phyloP scores from a whole-genome alignment of 345 rosid species.

The Moricandia arvensis region DNA sequence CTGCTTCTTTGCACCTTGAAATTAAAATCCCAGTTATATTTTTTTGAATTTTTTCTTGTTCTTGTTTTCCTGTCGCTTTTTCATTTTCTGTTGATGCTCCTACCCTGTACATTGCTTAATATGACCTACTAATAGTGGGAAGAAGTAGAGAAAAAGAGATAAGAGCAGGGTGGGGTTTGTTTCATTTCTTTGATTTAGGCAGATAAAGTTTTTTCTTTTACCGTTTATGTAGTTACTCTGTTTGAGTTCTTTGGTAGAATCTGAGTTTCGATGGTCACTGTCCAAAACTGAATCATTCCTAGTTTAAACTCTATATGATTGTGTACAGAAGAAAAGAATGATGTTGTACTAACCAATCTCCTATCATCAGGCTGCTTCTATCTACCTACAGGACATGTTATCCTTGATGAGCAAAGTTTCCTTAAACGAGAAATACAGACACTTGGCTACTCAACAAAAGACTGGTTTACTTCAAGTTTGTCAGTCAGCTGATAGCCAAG shows the following conservation, averaged over 20 bases:
- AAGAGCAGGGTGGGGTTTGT: constrained; percentile 35
- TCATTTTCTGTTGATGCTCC: constrained; percentile 26
- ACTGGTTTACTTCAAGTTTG: background rate
- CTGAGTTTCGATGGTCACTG: background rate
- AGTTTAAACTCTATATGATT: background rate
- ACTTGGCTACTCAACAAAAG: background rate
- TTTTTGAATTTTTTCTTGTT: constrained; percentile 10
- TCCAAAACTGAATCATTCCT: background rate
- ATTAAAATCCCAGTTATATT: constrained; percentile 25
- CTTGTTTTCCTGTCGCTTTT: constrained; percentile 8
- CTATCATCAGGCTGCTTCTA: background rate
- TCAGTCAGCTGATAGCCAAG: too few relatives aligned
- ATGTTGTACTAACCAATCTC: background rate
- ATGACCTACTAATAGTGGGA: constrained; percentile 31
- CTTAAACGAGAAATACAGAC: background rate
- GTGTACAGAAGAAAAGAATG: background rate
- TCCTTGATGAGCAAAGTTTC: background rate
- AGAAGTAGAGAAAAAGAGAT: constrained; percentile 22
- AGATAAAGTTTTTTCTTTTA: background rate
- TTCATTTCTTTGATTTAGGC: background rate
- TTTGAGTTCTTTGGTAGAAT: background rate
- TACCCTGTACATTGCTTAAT: constrained; percentile 35
- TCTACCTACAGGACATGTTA: too few relatives aligned
- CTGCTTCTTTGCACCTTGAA: constrained; percentile 26
- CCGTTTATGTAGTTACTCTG: background rate